These are phyloP conservation scores for Marasmius fiardii DNA, from an alignment of 1,284 basidiomycete genomes.

Conservation along the genomic window DNA sequence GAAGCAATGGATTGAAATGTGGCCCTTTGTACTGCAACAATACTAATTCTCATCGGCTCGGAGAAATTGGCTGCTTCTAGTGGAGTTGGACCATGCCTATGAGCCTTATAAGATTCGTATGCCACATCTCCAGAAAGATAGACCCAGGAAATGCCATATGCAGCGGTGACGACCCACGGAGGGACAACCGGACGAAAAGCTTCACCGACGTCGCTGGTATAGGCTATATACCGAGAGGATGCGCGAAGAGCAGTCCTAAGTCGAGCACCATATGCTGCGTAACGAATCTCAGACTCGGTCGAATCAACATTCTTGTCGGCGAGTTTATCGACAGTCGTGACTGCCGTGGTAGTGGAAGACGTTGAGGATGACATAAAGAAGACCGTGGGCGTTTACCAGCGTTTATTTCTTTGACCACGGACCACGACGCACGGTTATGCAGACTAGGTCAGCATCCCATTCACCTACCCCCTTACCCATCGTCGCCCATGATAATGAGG, in stretches of 20 bases:
- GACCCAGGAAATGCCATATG: constrained; percentile 87
- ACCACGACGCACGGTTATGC: constrained; percentile 6
- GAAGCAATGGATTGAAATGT: constrained; percentile 89
- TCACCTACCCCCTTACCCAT: constrained; percentile 2
- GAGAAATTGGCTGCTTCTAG: constrained; percentile 76
- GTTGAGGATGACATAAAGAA: neutral
- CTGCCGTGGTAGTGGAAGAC: constrained; percentile 21
- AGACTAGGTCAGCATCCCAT: constrained; percentile 9
- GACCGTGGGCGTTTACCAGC: neutral
- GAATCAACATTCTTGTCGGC: constrained; percentile 62
- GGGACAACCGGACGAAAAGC: constrained; percentile 88
- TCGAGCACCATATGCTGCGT: constrained; percentile 78
- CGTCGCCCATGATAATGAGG: constrained; percentile 25
- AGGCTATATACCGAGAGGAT: constrained; percentile 76
- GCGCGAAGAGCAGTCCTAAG: constrained; percentile 76
- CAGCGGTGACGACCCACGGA: constrained; percentile 74
- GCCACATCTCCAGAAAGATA: constrained; percentile 78
- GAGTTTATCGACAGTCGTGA: constrained; percentile 48
- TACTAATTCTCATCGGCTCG: constrained; percentile 67
- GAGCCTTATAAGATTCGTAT: constrained; percentile 90
- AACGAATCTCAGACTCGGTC: constrained; percentile 60
- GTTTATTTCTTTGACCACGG: neutral
- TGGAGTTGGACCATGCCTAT: constrained; percentile 67
- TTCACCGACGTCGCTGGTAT: constrained; percentile 91
- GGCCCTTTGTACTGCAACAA: constrained; percentile 75